Conservation (phyloP, 495 filamentous ascomycete species). For the Aspergillus hancockii region DNA sequence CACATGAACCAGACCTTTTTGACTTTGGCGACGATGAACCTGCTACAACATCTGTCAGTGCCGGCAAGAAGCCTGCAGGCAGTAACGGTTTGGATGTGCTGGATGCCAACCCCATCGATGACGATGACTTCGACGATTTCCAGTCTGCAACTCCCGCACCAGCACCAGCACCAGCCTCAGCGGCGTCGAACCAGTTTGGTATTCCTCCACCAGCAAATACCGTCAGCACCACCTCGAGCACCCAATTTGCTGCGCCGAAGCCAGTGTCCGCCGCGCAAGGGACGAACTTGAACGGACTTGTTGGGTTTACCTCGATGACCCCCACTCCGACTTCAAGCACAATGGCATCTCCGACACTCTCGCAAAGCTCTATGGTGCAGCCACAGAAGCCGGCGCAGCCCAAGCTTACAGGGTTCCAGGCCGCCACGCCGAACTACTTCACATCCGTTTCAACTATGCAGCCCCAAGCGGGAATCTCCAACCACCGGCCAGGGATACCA, state of each 20-base stretch:
- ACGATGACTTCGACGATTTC: conserved; percentile 99
- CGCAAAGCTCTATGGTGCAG: conserved; percentile 48
- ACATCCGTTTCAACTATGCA: conserved; percentile 65
- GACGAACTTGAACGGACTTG: conserved; percentile 75
- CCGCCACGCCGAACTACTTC: conserved; percentile 88
- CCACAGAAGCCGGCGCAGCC: conserved; percentile 32
- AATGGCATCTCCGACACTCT: conserved; percentile 50
- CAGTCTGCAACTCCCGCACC: conserved; percentile 78
- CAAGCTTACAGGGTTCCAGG: conserved; percentile 71
- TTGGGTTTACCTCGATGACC: conserved; percentile 77
- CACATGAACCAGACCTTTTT: conserved; percentile 84
- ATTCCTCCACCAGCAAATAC: conserved; percentile 58
- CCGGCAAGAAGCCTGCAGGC: conserved; percentile 46
- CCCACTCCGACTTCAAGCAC: conserved; percentile 57
- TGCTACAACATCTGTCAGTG: conserved; percentile 48
- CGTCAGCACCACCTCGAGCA: conserved; percentile 62
- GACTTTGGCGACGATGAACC: conserved; percentile 78
- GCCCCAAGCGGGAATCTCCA: conserved; percentile 25
- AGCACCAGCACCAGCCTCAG: conserved; percentile 50
- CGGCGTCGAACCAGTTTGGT: conserved; percentile 45
- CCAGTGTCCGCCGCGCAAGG: conserved; percentile 80
- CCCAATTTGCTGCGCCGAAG: conserved; percentile 78
- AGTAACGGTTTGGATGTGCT: conserved; percentile 58
- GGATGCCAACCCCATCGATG: conserved; percentile 57
- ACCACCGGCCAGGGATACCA: conserved; percentile 33